Base-by-base conservation (phyloP, 768 basidiomycete species). In the Leccinum pellstonianum region DNA sequence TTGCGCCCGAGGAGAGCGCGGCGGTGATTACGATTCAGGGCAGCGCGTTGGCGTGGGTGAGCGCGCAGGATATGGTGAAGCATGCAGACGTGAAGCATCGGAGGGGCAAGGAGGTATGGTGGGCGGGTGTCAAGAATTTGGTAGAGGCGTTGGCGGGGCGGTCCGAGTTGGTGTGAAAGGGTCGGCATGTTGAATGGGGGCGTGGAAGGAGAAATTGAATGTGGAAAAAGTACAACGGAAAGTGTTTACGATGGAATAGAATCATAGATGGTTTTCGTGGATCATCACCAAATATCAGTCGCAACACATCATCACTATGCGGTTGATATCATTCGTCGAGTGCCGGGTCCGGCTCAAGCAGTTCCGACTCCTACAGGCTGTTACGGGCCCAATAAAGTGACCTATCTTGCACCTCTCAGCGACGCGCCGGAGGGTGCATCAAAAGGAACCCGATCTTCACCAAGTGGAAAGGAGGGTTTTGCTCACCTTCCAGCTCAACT, bases 1-100 rank as follows among this genome's bases (percentile, higher is more conserved):
- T 80, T 33, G 88, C 87, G 9, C 70, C 77, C 1, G 79, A 75
- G 0, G 88, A 91, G 63, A 83, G 84, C 14, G 95, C 93, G 2
- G 91, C 93, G 10, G 87, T 95, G 57, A 97, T 99, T 66, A 95
- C 91, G 27, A 91, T 98, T 63, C 91, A 97, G 71, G 84, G 90
- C 21, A 87, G 89, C 53, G 77, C 82, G 37, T 80, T 98, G 63
- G 79, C 85, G 63, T 93, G 93, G 85, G 90, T 94, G 2, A 84
- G 90, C 0, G 91, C 95, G 61, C 79, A 82, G 61, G 92, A 92
- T 66, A 92, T 98, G 84, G 78, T 90, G 56, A 77, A 79, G 60
- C 87, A 93, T 52, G 91, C 96, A 23, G 95, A 99, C 75, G 92
- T 96, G 88, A 86, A 83, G 78, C 86, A 94, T 72, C 81, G 96